A percentile compares a stretch with the other conserved stretches of the same genome.
phyloP scores from a whole-genome alignment of 495 filamentous ascomycete genomes.

The Hypoxylon lienhwacheense region DNA sequence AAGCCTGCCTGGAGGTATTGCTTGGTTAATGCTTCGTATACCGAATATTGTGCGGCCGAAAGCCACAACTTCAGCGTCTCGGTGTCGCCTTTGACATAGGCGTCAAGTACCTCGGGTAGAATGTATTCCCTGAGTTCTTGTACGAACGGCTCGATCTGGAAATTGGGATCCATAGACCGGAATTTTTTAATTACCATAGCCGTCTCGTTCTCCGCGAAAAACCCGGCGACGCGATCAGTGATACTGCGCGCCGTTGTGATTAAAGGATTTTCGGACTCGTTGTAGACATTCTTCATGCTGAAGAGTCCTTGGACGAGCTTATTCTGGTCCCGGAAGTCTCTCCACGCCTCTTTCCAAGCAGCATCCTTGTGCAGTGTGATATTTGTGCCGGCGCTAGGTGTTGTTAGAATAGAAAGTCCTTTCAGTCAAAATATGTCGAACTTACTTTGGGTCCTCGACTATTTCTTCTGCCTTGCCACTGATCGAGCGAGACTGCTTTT shows the following conservation, averaged over 20 bases:
- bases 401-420: slow-evolving; percentile 27
- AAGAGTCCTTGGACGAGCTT: slow-evolving; percentile 89
- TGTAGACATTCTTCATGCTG: slow-evolving; percentile 76
- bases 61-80: slow-evolving; percentile 93
- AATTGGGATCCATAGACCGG: slow-evolving; percentile 91
- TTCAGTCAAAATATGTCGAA: slow-evolving; percentile 16
- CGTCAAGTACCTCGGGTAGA: slow-evolving; percentile 93
- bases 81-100: slow-evolving; percentile 93
- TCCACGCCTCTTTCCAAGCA: slow-evolving; percentile 94
- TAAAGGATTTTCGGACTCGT: slow-evolving; percentile 95
- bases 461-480: slow-evolving; percentile 57
- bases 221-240: slow-evolving; percentile 87
- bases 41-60: slow-evolving; percentile 88
- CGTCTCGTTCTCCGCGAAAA: slow-evolving; percentile 98
- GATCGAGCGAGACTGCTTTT: slow-evolving; percentile 53
- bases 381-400: slow-evolving; percentile 81
- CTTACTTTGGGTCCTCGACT: slow-evolving; percentile 83
- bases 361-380: slow-evolving; percentile 96
- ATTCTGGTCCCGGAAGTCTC: slow-evolving; percentile 84
- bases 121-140: slow-evolving; percentile 97
- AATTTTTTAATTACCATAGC: slow-evolving; percentile 97
- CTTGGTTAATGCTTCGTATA: slow-evolving; percentile 90
- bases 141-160: slow-evolving; percentile 92
- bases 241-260: slow-evolving; percentile 92
- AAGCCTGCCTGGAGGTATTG: slow-evolving; percentile 92